phyloP scores from a whole-genome alignment of 2,329 filamentous ascomycete species.

The Cryphonectria nitschkei region DNA sequence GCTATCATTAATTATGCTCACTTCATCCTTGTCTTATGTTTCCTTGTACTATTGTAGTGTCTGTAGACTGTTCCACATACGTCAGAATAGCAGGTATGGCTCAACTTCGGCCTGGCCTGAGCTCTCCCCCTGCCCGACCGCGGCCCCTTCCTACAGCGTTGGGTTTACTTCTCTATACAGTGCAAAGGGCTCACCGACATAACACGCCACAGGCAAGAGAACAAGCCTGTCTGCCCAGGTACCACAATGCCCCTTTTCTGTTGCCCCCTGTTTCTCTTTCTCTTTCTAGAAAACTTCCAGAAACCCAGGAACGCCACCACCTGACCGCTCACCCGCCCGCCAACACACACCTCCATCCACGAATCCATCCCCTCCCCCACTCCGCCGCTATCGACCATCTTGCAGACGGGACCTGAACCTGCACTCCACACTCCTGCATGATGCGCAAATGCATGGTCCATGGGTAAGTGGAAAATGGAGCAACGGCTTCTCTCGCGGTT shows the following conservation, averaged over 20 bases:
- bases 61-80: no score
- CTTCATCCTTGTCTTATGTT: no score
- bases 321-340: not conserved
- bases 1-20: not conserved
- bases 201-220: not conserved
- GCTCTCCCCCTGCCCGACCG: no score
- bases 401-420: slow-evolving; percentile 3
- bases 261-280: not conserved
- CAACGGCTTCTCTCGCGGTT: not conserved
- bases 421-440: slow-evolving; percentile 9
- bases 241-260: not conserved
- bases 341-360: not conserved
- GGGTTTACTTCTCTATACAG: no score
- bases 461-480: not conserved
- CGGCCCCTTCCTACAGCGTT: no score
- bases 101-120: no score
- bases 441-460: not conserved
- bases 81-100: no score
- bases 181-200: not conserved
- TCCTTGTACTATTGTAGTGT: no score
- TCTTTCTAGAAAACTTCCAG: slow-evolving; percentile 6
- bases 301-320: not conserved
- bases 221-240: not conserved
- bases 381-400: not conserved
- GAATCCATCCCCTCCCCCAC: not conserved